Evolutionary conservation across 352 stramenopile species (phyloP), one percentile per base, ranked within the genome.

Genomic region (Globisporangium parvum): DNA sequence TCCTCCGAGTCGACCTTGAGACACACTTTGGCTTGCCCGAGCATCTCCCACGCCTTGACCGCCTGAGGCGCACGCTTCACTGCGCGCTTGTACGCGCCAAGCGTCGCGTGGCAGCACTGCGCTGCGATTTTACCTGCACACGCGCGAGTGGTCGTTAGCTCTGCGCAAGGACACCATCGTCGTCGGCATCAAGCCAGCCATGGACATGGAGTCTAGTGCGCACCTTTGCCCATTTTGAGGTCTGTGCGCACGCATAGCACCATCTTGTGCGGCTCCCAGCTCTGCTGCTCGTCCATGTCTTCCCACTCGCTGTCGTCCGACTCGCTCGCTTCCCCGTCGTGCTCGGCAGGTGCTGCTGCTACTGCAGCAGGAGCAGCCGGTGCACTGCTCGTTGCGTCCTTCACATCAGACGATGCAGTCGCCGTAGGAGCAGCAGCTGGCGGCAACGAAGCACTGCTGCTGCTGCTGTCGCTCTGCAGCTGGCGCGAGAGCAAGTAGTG

Each of bases 141-240:
- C 3, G 8, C 20, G 14, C 0, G 14, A 44, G 6, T 1, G 10
- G 8, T 37, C 31, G 31, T 37, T 10, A 37, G 31, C 6, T 5
- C 31, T 37, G 1, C 6, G 18, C 39, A 44, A 9, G 6, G 3
- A 3, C 6, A 46, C 54, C 87, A 71, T 33, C 73, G 75, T 51
- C 66, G 85, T 58, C 83, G 69, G 11, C 12, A 11, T 35, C 14
- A 44, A 6, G n/a, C n/a, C n/a, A n/a, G n/a, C n/a, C n/a, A n/a
- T n/a, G n/a, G n/a, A n/a, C n/a, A 33, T 33, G 17, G 41, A 15
- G 3, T 24, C 6, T 2, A 2, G 10, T 15, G 76, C 70, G 72
- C 84, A 87, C 94, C 95, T 77, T 98, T 98, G 65, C 91, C 90
- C 95, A 98, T 98, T 66, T 91, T 94, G 44, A 98, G 73, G 70